Conservation (phyloP, 345 rosid genomes). For the Pistacia vera region DNA sequence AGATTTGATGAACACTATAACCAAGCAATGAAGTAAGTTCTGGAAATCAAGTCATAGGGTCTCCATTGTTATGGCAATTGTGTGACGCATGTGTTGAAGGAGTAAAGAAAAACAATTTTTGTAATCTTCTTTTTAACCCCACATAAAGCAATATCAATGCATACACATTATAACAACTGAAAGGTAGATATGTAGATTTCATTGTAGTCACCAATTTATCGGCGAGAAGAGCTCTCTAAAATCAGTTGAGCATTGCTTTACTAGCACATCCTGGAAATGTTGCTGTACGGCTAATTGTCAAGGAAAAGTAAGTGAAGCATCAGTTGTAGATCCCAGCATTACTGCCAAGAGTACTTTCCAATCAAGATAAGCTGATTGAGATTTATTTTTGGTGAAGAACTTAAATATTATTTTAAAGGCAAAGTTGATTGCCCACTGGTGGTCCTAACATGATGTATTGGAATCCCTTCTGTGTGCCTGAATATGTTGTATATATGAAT, state of each 20-base stretch:
- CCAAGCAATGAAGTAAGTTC: not conserved
- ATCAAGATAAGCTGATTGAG: conserved; percentile 40
- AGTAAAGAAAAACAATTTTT: conserved; percentile 13
- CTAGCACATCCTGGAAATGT: conserved; percentile 20
- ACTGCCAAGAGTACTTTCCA: conserved; percentile 29
- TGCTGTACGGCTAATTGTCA: conserved; percentile 16
- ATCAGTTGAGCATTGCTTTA: conserved; percentile 27
- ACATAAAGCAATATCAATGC: conserved; percentile 5
- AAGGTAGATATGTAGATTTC: not conserved
- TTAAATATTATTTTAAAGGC: conserved; percentile 22
- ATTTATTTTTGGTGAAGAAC: conserved; percentile 40
- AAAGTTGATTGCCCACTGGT: conserved; percentile 33
- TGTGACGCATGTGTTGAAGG: conserved; percentile 1
- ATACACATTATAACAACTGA: conserved; percentile 11
- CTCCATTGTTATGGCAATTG: conserved; percentile 11
- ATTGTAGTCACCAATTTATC: no score
- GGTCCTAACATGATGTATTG: conserved; percentile 43
- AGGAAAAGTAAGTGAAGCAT: conserved; percentile 21
- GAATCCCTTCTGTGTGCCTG: conserved; percentile 42
- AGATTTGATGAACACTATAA: not conserved
- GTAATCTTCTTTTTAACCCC: not conserved
- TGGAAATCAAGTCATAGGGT: conserved; percentile 2
- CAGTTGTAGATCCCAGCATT: conserved; percentile 25
- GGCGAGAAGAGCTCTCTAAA: conserved; percentile 13
- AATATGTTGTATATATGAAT: conserved; percentile 40